Percentiles rank a stretch among this genome's conserved stretches.
phyloP scores from a whole-genome alignment of 192 early-diverging fungal genomes.

The Fimicolochytrium jonesii region DNA sequence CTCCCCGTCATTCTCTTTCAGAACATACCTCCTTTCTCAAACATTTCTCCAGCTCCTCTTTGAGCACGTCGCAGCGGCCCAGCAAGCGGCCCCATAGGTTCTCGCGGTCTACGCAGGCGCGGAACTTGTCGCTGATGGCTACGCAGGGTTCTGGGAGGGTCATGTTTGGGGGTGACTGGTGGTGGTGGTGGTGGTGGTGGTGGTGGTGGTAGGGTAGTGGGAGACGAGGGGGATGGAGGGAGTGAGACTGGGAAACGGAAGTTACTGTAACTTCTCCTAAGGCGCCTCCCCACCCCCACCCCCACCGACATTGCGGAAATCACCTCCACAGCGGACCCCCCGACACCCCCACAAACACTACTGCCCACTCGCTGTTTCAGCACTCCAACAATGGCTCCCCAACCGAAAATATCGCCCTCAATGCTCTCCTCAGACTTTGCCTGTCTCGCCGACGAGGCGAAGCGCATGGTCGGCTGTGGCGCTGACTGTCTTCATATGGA shows the following conservation, averaged over 20 bases:
- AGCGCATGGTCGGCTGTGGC: conserved; percentile 83
- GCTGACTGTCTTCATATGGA: conserved; percentile 77
- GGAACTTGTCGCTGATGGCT: conserved; percentile 11
- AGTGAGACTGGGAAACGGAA: neutral
- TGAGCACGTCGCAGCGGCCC: conserved; percentile 19
- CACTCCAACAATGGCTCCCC: conserved; percentile 12
- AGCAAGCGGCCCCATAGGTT: conserved; percentile 20
- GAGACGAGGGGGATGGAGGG: neutral
- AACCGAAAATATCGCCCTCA: conserved; percentile 81
- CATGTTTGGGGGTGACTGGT: neutral
- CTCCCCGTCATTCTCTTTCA: no score
- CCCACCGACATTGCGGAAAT: neutral
- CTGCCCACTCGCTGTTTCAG: neutral
- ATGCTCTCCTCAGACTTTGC: conserved; percentile 91
- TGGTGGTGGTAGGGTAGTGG: neutral
- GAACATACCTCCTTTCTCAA: conserved; percentile 20
- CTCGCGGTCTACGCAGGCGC: conserved; percentile 8
- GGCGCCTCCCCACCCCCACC: neutral
- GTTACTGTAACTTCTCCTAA: neutral
- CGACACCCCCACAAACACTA: neutral
- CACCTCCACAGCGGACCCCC: neutral
- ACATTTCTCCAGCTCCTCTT: conserved; percentile 16
- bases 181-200: neutral
- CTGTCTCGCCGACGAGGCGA: conserved; percentile 73
- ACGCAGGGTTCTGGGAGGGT: conserved; percentile 25